Percentiles rank a stretch among this genome's conserved stretches.
phyloP scores from a whole-genome alignment of 371 early-diverging fungal genomes.

The Batrachochytrium dendrobatidis region DNA sequence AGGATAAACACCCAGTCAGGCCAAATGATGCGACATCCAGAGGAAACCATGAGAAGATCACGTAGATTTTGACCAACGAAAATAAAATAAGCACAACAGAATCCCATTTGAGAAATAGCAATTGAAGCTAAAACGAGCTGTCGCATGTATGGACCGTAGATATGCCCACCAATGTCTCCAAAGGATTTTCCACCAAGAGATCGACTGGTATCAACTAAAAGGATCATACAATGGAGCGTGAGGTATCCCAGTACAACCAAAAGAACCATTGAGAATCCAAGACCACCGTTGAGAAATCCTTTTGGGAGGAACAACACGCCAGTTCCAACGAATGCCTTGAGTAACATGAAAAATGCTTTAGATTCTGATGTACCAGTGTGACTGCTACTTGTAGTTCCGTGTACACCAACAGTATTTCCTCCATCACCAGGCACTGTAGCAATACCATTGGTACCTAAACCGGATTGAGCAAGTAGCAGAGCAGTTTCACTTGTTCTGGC shows the following conservation, averaged over 20 bases:
- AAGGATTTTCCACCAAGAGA: slow-evolving; percentile 60
- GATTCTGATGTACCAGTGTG: slow-evolving; percentile 61
- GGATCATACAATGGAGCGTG: slow-evolving; percentile 56
- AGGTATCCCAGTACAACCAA: slow-evolving; percentile 43
- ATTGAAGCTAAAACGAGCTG: slow-evolving; percentile 70
- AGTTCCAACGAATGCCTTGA: slow-evolving; percentile 84
- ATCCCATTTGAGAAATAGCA: slow-evolving; percentile 75
- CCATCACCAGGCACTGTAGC: too few species aligned
- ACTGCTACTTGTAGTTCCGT: not conserved
- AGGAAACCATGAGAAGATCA: slow-evolving; percentile 56
- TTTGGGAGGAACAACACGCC: slow-evolving; percentile 82
- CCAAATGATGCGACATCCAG: slow-evolving; percentile 41
- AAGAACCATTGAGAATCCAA: slow-evolving; percentile 43
- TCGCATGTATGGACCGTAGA: slow-evolving; percentile 77
- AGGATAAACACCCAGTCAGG: slow-evolving; percentile 58
- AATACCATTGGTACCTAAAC: not conserved
- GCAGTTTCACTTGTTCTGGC: slow-evolving; percentile 7
- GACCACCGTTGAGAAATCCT: slow-evolving; percentile 57
- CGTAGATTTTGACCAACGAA: slow-evolving; percentile 74
- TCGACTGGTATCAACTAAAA: slow-evolving; percentile 41
- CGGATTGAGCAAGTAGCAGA: slow-evolving; percentile 14
- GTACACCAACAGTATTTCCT: not conserved
- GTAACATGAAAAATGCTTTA: slow-evolving; percentile 73
- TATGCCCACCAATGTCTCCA: slow-evolving; percentile 80
- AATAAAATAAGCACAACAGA: slow-evolving; percentile 80